Evolutionary conservation across 2,329 filamentous ascomycete species (phyloP).

Genomic region (Ophiosphaerella korrae): DNA sequence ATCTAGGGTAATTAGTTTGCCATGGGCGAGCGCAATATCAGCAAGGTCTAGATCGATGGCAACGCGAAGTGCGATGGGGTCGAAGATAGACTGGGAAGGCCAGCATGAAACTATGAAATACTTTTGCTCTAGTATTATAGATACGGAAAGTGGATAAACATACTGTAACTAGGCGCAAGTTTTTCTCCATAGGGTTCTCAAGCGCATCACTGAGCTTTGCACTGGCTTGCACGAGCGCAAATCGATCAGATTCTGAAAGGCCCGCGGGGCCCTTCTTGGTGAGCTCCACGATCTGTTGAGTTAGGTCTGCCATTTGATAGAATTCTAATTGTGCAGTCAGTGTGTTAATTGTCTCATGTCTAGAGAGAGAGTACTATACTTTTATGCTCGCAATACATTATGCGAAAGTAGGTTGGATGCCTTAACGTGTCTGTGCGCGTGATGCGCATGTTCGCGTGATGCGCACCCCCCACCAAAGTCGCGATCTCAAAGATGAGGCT

Average conservation of each 20-base stretch:
- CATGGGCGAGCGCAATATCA: conserved; percentile 15
- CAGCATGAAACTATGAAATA: background rate
- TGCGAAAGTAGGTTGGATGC: too few relatives aligned
- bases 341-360: too few relatives aligned
- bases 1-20: conserved; percentile 6
- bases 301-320: background rate
- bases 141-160: background rate
- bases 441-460: too few relatives aligned
- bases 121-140: background rate
- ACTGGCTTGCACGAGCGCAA: conserved; percentile 7
- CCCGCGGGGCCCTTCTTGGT: conserved; percentile 5
- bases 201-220: conserved; percentile 9
- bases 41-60: conserved; percentile 19
- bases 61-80: conserved; percentile 12
- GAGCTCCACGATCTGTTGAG: conserved; percentile 4
- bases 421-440: too few relatives aligned
- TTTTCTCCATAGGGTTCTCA: conserved; percentile 13
- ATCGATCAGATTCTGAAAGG: conserved; percentile 12
- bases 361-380: too few relatives aligned
- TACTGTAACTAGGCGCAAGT: conserved; percentile 9
- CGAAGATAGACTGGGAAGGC: conserved; percentile 4
- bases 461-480: too few relatives aligned
- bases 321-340: background rate
- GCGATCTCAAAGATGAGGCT: too few relatives aligned
- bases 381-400: too few relatives aligned